phyloP scores from a whole-genome alignment of 441 rosid species.

The Syzygium malaccense region DNA sequence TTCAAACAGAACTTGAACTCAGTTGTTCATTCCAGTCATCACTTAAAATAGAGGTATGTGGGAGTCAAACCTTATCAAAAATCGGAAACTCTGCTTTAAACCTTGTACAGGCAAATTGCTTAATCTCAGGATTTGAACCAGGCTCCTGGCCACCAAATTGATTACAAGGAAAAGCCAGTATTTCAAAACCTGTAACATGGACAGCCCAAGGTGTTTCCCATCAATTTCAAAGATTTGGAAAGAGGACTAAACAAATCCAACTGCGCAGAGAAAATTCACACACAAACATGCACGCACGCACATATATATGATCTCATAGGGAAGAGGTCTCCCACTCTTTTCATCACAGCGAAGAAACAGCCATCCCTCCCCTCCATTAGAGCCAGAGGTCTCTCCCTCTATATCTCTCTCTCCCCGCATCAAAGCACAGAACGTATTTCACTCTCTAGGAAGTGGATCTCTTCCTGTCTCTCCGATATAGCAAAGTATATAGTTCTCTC shows the following conservation, averaged over 20 bases:
- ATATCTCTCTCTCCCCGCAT: neutral
- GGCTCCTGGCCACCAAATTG: conserved; percentile 78
- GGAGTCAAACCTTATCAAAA: conserved; percentile 51
- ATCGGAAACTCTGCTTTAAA: conserved; percentile 78
- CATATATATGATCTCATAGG: neutral
- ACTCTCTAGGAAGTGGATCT: neutral
- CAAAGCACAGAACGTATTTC: neutral
- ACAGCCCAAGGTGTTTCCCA: neutral
- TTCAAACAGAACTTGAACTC: neutral
- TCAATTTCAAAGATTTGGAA: neutral
- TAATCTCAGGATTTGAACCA: conserved; percentile 58
- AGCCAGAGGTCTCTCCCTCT: neutral
- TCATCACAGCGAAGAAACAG: neutral
- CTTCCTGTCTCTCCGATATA: neutral
- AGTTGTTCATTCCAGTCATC: neutral
- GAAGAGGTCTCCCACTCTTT: neutral
- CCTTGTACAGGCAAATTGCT: conserved; percentile 61
- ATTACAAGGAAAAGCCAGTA: conserved; percentile 77
- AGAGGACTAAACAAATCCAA: neutral
- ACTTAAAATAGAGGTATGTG: neutral
- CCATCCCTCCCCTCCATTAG: neutral
- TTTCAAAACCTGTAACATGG: conserved; percentile 44
- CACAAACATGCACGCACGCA: too few relatives aligned
- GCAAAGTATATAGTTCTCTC: neutral
- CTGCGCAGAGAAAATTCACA: neutral